Percentiles rank a stretch among this genome's conserved stretches.
These are phyloP conservation scores for Symbiodinium pilosum DNA, from an alignment of 73 alveolate species.

Conservation along the genomic window DNA sequence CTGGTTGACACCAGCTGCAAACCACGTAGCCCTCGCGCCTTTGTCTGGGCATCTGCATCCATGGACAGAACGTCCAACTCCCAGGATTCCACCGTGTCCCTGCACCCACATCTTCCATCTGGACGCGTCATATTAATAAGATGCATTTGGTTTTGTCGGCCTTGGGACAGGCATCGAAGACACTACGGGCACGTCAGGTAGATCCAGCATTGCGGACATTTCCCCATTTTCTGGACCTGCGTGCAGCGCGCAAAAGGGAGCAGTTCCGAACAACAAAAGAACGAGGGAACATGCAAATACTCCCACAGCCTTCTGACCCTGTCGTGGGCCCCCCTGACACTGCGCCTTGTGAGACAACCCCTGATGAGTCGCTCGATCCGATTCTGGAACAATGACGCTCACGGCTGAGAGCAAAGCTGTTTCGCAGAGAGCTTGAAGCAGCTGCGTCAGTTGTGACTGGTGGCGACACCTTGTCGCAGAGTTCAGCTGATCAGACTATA, in stretches of 20 bases:
- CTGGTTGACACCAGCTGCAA: neutral
- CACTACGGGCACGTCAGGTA: constrained; percentile 87
- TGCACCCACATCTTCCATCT: neutral
- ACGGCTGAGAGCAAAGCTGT: too few relatives aligned
- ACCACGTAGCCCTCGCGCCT: neutral
- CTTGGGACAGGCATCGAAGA: constrained; percentile 70
- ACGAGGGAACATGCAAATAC: too few relatives aligned
- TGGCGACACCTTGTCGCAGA: constrained; percentile 28
- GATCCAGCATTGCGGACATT: neutral
- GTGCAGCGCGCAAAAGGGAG: neutral
- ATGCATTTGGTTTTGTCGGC: too few relatives aligned
- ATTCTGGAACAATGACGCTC: too few relatives aligned
- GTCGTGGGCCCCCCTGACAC: neutral
- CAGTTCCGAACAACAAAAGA: neutral
- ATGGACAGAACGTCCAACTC: constrained; percentile 51
- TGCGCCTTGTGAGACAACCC: too few relatives aligned
- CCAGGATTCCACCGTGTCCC: constrained; percentile 70
- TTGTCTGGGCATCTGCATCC: constrained; percentile 65
- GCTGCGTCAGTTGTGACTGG: neutral
- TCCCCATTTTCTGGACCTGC: neutral
- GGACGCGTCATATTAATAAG: too few relatives aligned
- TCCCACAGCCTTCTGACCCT: neutral
- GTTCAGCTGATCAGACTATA: too few relatives aligned
- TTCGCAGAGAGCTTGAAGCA: constrained; percentile 4
- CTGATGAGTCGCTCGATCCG: too few relatives aligned